phyloP scores from a whole-genome alignment of 2,329 filamentous ascomycete genomes.

The Davidsoniella virescens region DNA sequence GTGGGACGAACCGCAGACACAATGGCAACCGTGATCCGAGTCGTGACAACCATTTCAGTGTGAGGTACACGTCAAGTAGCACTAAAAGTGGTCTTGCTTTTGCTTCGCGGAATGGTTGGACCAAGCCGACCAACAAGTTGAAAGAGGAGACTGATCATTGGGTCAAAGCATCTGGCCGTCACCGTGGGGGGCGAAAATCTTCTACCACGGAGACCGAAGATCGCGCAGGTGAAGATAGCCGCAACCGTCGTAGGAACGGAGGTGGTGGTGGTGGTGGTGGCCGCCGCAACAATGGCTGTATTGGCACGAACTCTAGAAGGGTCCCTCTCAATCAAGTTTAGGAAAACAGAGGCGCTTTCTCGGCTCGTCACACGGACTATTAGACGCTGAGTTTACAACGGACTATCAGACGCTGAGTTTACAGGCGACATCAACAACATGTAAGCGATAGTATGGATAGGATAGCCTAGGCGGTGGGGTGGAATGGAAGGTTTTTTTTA shows the following conservation, averaged over 20 bases:
- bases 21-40: background rate
- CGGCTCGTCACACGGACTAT: slow-evolving; percentile 8
- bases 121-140: no score
- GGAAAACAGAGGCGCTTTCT: slow-evolving; percentile 9
- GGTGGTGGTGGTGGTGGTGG: slow-evolving; percentile 2
- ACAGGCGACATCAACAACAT: background rate
- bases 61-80: background rate
- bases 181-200: no score
- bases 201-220: no score
- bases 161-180: background rate
- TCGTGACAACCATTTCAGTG: background rate
- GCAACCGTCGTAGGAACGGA: background rate
- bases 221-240: background rate
- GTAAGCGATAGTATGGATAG: no score
- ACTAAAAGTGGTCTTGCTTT: background rate
- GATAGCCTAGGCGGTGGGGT: no score
- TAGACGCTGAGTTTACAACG: slow-evolving; percentile 4
- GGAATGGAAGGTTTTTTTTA: no score
- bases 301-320: background rate
- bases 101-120: background rate
- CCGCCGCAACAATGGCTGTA: background rate
- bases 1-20: background rate
- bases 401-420: slow-evolving; percentile 6
- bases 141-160: background rate
- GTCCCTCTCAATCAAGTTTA: slow-evolving; percentile 8